Percentiles rank a stretch among this genome's conserved stretches.
Conservation (phyloP, 768 basidiomycete genomes). For the Kondoa malvinella region DNA sequence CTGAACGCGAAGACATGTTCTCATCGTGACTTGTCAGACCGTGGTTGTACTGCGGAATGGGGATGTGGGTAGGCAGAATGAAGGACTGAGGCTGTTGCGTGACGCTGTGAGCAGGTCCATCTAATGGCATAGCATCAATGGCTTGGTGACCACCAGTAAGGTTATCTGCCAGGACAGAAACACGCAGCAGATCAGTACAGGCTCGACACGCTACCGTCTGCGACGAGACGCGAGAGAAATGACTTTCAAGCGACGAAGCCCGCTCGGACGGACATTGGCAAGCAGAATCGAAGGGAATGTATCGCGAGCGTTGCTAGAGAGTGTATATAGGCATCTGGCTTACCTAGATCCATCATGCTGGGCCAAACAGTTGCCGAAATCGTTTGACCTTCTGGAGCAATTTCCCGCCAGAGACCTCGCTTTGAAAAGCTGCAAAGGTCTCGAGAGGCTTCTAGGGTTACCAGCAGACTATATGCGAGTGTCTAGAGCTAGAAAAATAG, state of each 20-base stretch:
- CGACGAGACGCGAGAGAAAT: background rate
- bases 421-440: too few species aligned
- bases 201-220: background rate
- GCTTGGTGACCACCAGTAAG: background rate
- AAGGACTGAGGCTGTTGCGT: background rate
- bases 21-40: background rate
- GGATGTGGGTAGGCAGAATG: background rate
- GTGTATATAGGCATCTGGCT: background rate
- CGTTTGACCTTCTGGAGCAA: too few species aligned
- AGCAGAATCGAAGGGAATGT: background rate
- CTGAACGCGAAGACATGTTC: too few species aligned
- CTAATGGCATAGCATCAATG: background rate
- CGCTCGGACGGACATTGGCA: background rate
- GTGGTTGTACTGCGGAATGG: background rate
- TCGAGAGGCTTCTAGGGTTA: too few species aligned
- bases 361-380: too few species aligned
- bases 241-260: background rate
- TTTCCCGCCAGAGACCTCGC: too few species aligned
- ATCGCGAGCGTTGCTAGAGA: too few species aligned
- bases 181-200: background rate
- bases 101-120: background rate
- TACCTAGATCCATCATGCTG: background rate
- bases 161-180: background rate
- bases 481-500: too few species aligned
- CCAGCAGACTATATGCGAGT: too few species aligned